Conservation (phyloP, 139 green algal genomes). For the Astrephomene gubernaculifera region DNA sequence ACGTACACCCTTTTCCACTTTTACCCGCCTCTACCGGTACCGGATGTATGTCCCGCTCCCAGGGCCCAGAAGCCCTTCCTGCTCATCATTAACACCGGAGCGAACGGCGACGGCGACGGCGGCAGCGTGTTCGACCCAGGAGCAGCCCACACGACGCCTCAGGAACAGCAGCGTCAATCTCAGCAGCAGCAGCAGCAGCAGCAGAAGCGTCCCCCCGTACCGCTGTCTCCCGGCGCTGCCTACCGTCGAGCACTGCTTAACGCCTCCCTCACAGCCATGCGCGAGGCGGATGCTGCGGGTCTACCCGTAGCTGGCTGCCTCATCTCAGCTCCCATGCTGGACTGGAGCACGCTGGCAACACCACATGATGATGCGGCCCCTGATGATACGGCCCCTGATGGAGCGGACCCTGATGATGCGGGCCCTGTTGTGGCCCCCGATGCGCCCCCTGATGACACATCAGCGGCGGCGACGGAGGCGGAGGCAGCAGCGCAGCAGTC, state of each 20-base stretch:
- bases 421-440: no score
- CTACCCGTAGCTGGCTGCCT: slow-evolving; percentile 31
- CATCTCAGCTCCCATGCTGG: background rate
- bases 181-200: background rate
- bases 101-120: background rate
- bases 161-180: no score
- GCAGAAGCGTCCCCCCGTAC: background rate
- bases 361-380: no score
- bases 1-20: no score
- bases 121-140: no score
- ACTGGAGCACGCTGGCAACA: background rate
- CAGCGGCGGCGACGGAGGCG: background rate
- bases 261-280: background rate
- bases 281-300: background rate
- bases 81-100: background rate
- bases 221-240: no score
- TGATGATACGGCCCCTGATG: no score
- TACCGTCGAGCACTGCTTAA: slow-evolving; percentile 5
- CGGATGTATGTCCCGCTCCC: background rate
- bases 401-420: no score
- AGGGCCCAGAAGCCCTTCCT: slow-evolving; percentile 54
- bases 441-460: no score
- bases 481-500: no score
- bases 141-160: no score
- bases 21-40: no score